Percentiles rank a stretch among this genome's conserved stretches.
These are phyloP conservation scores for Cymbopogon citratus DNA, from an alignment of 176 grass and related monocot species.

Conservation along the genomic window DNA sequence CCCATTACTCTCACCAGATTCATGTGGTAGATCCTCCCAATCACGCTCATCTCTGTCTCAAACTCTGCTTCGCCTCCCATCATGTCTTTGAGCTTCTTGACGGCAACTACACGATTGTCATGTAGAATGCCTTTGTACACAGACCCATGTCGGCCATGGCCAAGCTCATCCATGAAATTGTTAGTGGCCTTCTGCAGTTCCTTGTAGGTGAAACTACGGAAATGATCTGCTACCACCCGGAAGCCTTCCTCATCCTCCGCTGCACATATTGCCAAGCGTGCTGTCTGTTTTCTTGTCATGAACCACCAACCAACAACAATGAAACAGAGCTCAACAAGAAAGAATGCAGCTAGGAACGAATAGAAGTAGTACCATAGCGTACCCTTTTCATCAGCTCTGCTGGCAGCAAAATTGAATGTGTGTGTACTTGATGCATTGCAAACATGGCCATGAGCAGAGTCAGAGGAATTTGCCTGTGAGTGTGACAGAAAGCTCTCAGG, in stretches of 20 bases:
- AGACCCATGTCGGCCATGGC: conserved; percentile 12
- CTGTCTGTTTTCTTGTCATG: conserved; percentile 7
- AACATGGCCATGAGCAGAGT: neutral
- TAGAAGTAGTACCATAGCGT: conserved; percentile 22
- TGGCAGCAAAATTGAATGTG: neutral
- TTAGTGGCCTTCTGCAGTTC: conserved; percentile 1
- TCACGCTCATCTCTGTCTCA: conserved; percentile 11
- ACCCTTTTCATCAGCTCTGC: neutral
- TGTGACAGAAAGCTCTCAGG: neutral
- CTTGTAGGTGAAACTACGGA: conserved; percentile 22
- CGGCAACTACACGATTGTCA: neutral
- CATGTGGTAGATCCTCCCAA: conserved; percentile 28
- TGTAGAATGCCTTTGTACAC: conserved; percentile 10
- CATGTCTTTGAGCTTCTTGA: conserved; percentile 21
- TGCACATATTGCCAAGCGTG: neutral
- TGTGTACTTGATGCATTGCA: neutral
- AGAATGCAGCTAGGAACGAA: conserved; percentile 1
- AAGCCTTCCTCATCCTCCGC: conserved; percentile 45
- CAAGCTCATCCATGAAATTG: conserved; percentile 14
- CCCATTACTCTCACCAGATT: conserved; percentile 25
- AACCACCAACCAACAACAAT: conserved; percentile 37
- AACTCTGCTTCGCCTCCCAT: neutral
- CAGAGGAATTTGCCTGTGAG: neutral
- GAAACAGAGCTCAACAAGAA: conserved; percentile 28
- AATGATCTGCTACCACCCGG: conserved; percentile 25